Evolutionary conservation across 2,329 filamentous ascomycete species (phyloP).

Genomic region (Trichophyton schoenleinii): DNA sequence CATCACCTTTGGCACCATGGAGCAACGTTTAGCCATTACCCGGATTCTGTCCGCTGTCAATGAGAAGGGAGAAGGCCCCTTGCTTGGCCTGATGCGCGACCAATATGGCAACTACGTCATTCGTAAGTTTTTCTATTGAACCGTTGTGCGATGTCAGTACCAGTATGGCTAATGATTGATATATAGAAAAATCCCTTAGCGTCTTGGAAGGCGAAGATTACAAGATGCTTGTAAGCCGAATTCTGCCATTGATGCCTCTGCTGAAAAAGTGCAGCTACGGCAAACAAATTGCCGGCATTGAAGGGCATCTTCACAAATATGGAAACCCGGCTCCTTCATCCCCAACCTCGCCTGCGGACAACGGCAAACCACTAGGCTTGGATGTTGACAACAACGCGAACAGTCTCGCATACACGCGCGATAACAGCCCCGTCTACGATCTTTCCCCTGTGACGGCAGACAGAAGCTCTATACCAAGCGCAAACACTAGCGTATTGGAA

Average conservation of each 20-base stretch:
- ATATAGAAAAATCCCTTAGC: slow-evolving; percentile 63
- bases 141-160: not conserved
- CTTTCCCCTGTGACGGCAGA: slow-evolving; percentile 43
- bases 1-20: slow-evolving; percentile 56
- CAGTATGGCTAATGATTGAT: not conserved
- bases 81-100: slow-evolving; percentile 72
- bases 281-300: slow-evolving; percentile 54
- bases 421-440: slow-evolving; percentile 12
- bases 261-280: slow-evolving; percentile 53
- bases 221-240: slow-evolving; percentile 48
- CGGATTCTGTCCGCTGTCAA: slow-evolving; percentile 47
- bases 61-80: slow-evolving; percentile 54
- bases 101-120: slow-evolving; percentile 94
- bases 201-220: slow-evolving; percentile 49
- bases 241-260: slow-evolving; percentile 48
- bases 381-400: not conserved
- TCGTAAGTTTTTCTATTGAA: slow-evolving; percentile 50
- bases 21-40: slow-evolving; percentile 59
- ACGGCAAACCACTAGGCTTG: not conserved
- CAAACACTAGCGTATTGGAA: slow-evolving; percentile 43
- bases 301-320: slow-evolving; percentile 28
- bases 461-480: slow-evolving; percentile 53
- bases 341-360: slow-evolving; percentile 5
- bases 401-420: slow-evolving; percentile 1
- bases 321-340: not conserved